Evolutionary conservation across 2,329 filamentous ascomycete genomes (phyloP).

Genomic region (Diaporthe sp.): DNA sequence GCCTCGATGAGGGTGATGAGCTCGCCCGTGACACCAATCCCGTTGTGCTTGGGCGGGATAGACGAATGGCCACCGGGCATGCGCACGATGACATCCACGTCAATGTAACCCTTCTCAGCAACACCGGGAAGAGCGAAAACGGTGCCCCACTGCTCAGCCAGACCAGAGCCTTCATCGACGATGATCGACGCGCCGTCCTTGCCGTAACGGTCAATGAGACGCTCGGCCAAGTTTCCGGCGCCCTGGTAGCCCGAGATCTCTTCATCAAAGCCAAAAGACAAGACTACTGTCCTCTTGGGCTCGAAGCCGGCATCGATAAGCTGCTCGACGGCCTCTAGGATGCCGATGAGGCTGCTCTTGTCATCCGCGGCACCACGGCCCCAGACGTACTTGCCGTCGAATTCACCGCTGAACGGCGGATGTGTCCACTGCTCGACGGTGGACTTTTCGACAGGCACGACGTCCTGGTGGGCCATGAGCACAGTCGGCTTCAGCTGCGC

Average conservation of each 20-base stretch:
- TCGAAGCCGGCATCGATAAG: conserved; percentile 65
- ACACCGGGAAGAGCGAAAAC: conserved; percentile 69
- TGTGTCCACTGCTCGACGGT: conserved; percentile 68
- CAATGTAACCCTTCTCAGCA: conserved; percentile 72
- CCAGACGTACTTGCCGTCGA: conserved; percentile 71
- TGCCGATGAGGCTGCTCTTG: conserved; percentile 71
- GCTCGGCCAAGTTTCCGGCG: conserved; percentile 59
- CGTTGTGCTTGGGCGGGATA: conserved; percentile 67
- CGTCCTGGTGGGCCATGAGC: conserved; percentile 75
- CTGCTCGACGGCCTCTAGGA: conserved; percentile 68
- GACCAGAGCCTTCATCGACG: conserved; percentile 69
- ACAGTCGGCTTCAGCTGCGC: conserved; percentile 65
- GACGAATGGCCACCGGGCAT: conserved; percentile 72
- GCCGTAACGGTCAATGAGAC: conserved; percentile 64
- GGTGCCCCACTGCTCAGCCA: conserved; percentile 57
- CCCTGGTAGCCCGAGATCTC: conserved; percentile 67
- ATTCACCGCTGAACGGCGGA: conserved; percentile 70
- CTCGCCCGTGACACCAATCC: conserved; percentile 61
- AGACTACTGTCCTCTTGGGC: conserved; percentile 67
- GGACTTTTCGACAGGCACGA: conserved; percentile 69
- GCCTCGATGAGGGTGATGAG: conserved; percentile 61
- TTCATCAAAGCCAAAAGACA: conserved; percentile 75
- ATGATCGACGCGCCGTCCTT: conserved; percentile 67
- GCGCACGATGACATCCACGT: conserved; percentile 69
- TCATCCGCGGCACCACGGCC: conserved; percentile 71